Evolutionary conservation across 306 rosid species (phyloP), one percentile per base, ranked within the genome.

Genomic region (Gleditsia sinensis): DNA sequence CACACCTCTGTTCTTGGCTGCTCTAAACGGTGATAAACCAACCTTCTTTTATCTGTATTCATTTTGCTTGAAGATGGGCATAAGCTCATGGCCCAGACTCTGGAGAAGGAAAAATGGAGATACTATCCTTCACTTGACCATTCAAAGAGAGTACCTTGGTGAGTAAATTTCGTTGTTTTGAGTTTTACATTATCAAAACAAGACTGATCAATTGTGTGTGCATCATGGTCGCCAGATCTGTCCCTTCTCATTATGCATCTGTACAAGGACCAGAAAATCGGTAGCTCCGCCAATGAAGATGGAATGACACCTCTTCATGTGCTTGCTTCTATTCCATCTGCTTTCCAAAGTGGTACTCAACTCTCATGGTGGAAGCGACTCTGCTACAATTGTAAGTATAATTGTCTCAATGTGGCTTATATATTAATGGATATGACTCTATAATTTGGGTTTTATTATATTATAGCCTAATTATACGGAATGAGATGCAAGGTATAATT

Each of bases 281-380:
- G 64, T 2, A 53, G 24, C 13, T 69, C 0, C 1, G 23, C 56
- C 1, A 71, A 84, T 34, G 33, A 14, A 10, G 16, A 45, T 2
- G 91, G 91, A 19, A 4, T 34, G 3, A 45, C 81, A 21, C 91
- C 88, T 23, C 86, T 86, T 16, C 86, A 86, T 36, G 42, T 69
- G 56, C 78, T 86, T 17, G 86, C 90, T 1, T 45, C 55, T 21
- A 84, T 75, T 73, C 81, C 91, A n/a, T 66, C 81, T 21, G 77
- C 88, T 25, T 84, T 87, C 69, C 45, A 27, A 67, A 81, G 84
- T 76, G 86, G 88, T 5, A 66, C 71, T 46, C 74, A 43, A 11
- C 71, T 81, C 20, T 46, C 64, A 48, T 60, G 23, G 65, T 78
- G 65, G 67, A 17, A 21, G 4, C 43, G 0, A 19, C 7, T 69